Conservation (phyloP, 164 flowering plant species). For the Stephania cephalantha region DNA sequence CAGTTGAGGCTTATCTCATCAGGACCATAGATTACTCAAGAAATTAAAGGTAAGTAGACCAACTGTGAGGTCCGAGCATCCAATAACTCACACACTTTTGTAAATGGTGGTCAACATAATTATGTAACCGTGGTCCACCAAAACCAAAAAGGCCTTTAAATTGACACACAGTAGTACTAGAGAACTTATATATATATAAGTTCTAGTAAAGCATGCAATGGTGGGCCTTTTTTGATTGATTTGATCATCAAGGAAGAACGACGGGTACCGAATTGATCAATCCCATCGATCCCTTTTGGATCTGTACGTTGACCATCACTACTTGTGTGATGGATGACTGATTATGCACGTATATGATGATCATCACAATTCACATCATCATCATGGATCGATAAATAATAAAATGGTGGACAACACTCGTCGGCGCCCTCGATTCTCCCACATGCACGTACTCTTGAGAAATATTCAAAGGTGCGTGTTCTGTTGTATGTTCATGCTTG, state of each 20-base stretch:
- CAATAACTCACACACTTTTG: slow-evolving; percentile 2
- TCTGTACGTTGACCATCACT: neutral
- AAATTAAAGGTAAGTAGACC: neutral
- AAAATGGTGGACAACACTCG: no score
- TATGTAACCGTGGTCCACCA: slow-evolving; percentile 8
- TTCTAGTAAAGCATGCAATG: neutral
- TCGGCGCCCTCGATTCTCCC: no score
- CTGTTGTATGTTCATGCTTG: no score
- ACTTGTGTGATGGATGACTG: neutral
- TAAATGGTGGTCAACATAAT: slow-evolving; percentile 11
- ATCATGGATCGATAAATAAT: neutral
- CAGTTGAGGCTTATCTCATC: neutral
- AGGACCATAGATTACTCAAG: neutral
- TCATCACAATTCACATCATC: neutral
- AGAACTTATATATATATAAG: neutral
- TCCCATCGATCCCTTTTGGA: neutral
- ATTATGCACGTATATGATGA: neutral
- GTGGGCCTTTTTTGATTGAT: neutral
- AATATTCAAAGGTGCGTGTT: no score
- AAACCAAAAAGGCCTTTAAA: neutral
- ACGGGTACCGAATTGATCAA: neutral
- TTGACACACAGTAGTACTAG: neutral
- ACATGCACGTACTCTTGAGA: no score
- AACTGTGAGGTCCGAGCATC: neutral
- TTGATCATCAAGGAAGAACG: neutral